A percentile compares a stretch with the other conserved stretches of the same genome.
phyloP scores from a whole-genome alignment of 2,329 filamentous ascomycete species.

The Aspergillus intermedius region DNA sequence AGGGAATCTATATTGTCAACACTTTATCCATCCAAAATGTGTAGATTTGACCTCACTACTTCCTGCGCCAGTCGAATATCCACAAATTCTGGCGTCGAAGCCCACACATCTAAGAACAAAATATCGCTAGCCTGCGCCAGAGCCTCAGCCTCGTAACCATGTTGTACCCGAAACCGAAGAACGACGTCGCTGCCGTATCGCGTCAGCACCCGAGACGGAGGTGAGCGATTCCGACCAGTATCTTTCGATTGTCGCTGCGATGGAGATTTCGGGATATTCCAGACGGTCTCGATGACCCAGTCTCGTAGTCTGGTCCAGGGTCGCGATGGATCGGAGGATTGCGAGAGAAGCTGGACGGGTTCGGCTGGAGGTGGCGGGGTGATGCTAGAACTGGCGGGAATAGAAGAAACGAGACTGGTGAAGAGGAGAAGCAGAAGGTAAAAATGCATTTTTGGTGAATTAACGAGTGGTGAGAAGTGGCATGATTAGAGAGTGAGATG shows the following conservation, averaged over 20 bases:
- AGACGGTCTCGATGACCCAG: conserved; percentile 39
- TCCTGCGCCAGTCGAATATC: conserved; percentile 75
- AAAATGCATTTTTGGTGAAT: conserved; percentile 2
- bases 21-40: background rate
- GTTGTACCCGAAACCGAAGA: conserved; percentile 74
- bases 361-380: conserved; percentile 19
- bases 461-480: background rate
- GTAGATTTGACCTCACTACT: conserved; percentile 48
- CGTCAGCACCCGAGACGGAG: conserved; percentile 36
- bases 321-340: conserved; percentile 23
- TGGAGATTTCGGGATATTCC: conserved; percentile 28
- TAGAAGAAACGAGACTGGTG: conserved; percentile 18
- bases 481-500: background rate
- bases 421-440: conserved; percentile 10
- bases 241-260: conserved; percentile 14
- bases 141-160: conserved; percentile 59
- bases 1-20: conserved; percentile 47
- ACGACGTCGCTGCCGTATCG: conserved; percentile 78
- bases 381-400: conserved; percentile 33
- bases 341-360: conserved; percentile 14
- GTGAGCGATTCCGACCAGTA: conserved; percentile 12
- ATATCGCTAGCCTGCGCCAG: conserved; percentile 66
- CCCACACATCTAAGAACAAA: conserved; percentile 86
- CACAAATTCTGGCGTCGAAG: conserved; percentile 71
- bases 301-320: conserved; percentile 37